Conservation (phyloP, 1,284 basidiomycete species). For the Trichosporon sp. region DNA sequence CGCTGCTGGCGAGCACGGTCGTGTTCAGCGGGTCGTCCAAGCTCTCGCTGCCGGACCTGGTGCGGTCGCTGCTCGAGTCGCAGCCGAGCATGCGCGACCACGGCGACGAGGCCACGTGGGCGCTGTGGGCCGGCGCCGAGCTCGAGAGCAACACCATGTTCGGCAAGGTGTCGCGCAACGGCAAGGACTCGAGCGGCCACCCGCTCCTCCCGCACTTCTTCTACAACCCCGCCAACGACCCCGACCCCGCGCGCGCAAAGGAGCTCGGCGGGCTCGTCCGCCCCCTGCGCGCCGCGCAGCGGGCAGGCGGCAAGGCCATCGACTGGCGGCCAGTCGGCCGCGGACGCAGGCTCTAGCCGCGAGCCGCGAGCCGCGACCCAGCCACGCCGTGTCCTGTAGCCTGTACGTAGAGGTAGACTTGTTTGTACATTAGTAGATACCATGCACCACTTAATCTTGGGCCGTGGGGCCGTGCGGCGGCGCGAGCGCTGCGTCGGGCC, state of each 20-base stretch:
- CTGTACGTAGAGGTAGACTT: not conserved
- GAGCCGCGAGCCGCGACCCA: not conserved
- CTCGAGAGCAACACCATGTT: conserved; percentile 47
- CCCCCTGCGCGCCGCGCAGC: conserved; percentile 45
- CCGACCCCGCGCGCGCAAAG: conserved; percentile 40
- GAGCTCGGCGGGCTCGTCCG: conserved; percentile 49
- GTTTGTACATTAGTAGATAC: not conserved
- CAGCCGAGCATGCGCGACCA: conserved; percentile 42
- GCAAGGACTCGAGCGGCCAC: conserved; percentile 48
- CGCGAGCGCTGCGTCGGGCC: no score
- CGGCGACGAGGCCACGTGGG: conserved; percentile 41
- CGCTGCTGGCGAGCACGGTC: conserved; percentile 47
- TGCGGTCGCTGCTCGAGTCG: conserved; percentile 48
- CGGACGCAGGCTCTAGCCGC: conserved; percentile 32
- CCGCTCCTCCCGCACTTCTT: conserved; percentile 49
- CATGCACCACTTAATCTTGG: not conserved
- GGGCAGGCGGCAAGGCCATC: conserved; percentile 47
- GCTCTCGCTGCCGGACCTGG: conserved; percentile 45
- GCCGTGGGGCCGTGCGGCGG: no score
- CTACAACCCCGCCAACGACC: conserved; percentile 46
- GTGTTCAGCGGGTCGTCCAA: conserved; percentile 51
- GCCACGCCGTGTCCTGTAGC: not conserved
- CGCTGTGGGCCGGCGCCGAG: conserved; percentile 35
- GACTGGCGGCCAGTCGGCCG: conserved; percentile 50
- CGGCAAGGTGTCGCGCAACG: conserved; percentile 47